A percentile compares a stretch with the other conserved stretches of the same genome.
Conservation (phyloP, 1,139 yeast species). For the Trichomonascaceae sp. region DNA sequence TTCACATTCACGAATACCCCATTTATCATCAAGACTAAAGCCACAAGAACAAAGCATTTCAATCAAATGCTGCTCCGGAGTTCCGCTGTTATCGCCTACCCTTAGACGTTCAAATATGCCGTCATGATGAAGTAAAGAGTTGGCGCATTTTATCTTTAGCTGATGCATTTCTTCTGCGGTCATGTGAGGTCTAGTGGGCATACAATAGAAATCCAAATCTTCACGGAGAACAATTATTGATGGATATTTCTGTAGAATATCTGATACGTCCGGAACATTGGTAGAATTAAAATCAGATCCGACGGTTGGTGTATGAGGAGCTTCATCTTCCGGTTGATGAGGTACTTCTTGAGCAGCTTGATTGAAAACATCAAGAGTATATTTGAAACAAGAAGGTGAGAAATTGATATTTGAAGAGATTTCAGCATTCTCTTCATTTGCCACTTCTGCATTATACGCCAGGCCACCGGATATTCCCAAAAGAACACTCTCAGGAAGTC, state of each 20-base stretch:
- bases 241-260: slow-evolving; percentile 69
- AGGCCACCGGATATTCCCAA: slow-evolving; percentile 87
- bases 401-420: slow-evolving; percentile 43
- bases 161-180: slow-evolving; percentile 42
- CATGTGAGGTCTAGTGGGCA: slow-evolving; percentile 43
- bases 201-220: slow-evolving; percentile 88
- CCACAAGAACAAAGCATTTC: slow-evolving; percentile 96
- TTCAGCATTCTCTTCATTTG: slow-evolving; percentile 30
- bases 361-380: slow-evolving; percentile 63
- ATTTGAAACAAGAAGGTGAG: slow-evolving; percentile 79
- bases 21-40: slow-evolving; percentile 55
- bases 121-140: slow-evolving; percentile 48
- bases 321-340: slow-evolving; percentile 11
- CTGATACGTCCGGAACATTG: slow-evolving; percentile 33
- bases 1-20: slow-evolving; percentile 88
- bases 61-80: slow-evolving; percentile 91
- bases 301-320: slow-evolving; percentile 1
- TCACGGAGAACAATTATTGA: slow-evolving; percentile 90
- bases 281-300: neutral
- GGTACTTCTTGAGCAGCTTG: slow-evolving; percentile 35
- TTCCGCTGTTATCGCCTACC: slow-evolving; percentile 49
- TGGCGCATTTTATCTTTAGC: slow-evolving; percentile 67
- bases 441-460: slow-evolving; percentile 66
- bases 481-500: slow-evolving; percentile 83
- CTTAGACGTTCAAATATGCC: slow-evolving; percentile 66